Conservation (phyloP, 805 yeast genomes). For the Jamesozyma lodderae region DNA sequence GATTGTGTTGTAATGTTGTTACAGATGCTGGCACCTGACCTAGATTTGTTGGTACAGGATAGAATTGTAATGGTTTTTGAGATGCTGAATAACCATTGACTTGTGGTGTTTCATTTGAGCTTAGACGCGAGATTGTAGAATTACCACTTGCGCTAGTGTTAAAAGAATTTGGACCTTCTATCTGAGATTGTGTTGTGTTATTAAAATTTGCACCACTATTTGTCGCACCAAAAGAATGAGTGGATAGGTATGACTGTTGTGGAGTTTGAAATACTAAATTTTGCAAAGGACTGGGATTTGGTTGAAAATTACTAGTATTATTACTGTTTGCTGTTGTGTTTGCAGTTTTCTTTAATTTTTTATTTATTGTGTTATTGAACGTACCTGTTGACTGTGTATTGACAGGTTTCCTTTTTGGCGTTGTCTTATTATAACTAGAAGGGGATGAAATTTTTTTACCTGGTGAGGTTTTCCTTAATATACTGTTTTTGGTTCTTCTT, state of each 20-base stretch:
- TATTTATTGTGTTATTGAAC: neutral
- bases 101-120: constrained; percentile 15
- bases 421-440: constrained; percentile 28
- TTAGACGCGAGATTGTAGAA: constrained; percentile 11
- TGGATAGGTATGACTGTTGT: constrained; percentile 16
- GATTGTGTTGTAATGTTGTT: neutral
- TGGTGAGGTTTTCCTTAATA: constrained; percentile 26
- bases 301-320: constrained; percentile 5
- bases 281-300: constrained; percentile 30
- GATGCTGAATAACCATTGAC: constrained; percentile 23
- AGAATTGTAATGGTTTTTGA: constrained; percentile 31
- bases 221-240: neutral
- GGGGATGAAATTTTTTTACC: constrained; percentile 29
- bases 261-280: constrained; percentile 29
- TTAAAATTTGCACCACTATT: neutral
- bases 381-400: constrained; percentile 5
- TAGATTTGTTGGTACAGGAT: constrained; percentile 23
- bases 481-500: constrained; percentile 33
- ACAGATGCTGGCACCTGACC: neutral
- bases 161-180: constrained; percentile 1
- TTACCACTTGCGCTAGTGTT: constrained; percentile 5
- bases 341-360: constrained; percentile 5
- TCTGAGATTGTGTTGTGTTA: neutral
- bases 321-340: neutral
- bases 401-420: constrained; percentile 17